These are phyloP conservation scores for Pyrenochaeta sp. DNA, from an alignment of 2,329 filamentous ascomycete genomes.

Conservation along the genomic window DNA sequence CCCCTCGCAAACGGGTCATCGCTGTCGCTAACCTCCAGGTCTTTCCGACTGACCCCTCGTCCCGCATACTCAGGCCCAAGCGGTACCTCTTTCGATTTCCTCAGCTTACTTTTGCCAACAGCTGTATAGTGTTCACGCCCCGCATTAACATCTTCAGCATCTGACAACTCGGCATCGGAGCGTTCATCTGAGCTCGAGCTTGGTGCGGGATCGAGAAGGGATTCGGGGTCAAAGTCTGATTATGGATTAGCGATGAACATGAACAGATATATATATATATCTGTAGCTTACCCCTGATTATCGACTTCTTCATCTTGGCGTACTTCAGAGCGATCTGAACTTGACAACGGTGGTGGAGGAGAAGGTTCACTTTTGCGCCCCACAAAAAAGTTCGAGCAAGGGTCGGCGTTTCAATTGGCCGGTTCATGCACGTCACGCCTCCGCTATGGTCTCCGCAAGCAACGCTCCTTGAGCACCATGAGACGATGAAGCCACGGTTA, in stretches of 20 bases:
- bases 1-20: conserved; percentile 59
- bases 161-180: conserved; percentile 57
- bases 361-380: conserved; percentile 30
- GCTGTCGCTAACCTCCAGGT: conserved; percentile 63
- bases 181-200: conserved; percentile 65
- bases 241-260: conserved; percentile 1
- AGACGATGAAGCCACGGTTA: conserved; percentile 53
- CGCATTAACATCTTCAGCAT: conserved; percentile 56
- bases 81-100: conserved; percentile 72
- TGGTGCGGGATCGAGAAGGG: conserved; percentile 64
- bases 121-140: conserved; percentile 87
- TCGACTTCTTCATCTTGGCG: conserved; percentile 41
- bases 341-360: conserved; percentile 9
- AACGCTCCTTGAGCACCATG: conserved; percentile 28
- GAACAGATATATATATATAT: neutral
- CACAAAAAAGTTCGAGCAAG: conserved; percentile 42
- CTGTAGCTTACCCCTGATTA: conserved; percentile 31
- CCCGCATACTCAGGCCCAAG: conserved; percentile 85
- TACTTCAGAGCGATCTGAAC: conserved; percentile 2
- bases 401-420: conserved; percentile 22
- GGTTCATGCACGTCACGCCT: conserved; percentile 27
- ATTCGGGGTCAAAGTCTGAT: conserved; percentile 83
- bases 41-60: conserved; percentile 74
- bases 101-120: conserved; percentile 86
- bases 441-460: conserved; percentile 33